Base-by-base conservation (phyloP, 2,329 filamentous ascomycete species). In the Ploettnerulaceae sp. region DNA sequence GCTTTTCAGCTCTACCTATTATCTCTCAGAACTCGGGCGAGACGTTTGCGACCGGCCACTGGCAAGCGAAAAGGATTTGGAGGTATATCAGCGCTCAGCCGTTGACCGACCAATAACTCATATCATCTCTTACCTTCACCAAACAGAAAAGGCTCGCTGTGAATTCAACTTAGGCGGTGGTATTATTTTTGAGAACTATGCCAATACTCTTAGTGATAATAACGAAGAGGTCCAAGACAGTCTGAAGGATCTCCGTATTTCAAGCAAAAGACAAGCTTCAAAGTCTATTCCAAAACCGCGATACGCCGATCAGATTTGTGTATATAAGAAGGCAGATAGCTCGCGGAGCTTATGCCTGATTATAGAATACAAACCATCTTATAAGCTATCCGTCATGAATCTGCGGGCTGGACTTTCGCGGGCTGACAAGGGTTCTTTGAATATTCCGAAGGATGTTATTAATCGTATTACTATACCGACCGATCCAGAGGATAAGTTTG, bases 301-400 rank as follows among this genome's bases (percentile, higher is more conserved):
- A 49, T 46, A 52, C 40, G 42, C 52, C 24, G 44, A 57, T 50
- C 47, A 53, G 39, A 57, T 56, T 52, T 57, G 47, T 44, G 53
- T 56, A 46, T 56, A 54, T 29, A 55, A 49, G 47, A 39, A 52
- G 21, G 38, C 46, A 49, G 47, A 57, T 49, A 50, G 45, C 21
- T 52, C 43, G 44, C 49, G 41, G 32, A 52, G 46, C 34, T 20
- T 52, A 25, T 52, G 42, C 41, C 49, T 56, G 41, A 48, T 71
- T 33, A 60, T 61, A 21, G 66, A 76, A 58, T 72, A 74, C 52
- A 77, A 74, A 60, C 54, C 68, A 12, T 71, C 70, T 0, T 65
- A 73, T 53, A 73, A 75, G 52, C 55, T 77, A 2, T 68, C 67
- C 5, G 57, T 64, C 28, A 54, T 52, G 12, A 64, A 71, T 51